Conservation (phyloP, 2,329 filamentous ascomycete species). For the Pseudogymnoascus sp. region DNA sequence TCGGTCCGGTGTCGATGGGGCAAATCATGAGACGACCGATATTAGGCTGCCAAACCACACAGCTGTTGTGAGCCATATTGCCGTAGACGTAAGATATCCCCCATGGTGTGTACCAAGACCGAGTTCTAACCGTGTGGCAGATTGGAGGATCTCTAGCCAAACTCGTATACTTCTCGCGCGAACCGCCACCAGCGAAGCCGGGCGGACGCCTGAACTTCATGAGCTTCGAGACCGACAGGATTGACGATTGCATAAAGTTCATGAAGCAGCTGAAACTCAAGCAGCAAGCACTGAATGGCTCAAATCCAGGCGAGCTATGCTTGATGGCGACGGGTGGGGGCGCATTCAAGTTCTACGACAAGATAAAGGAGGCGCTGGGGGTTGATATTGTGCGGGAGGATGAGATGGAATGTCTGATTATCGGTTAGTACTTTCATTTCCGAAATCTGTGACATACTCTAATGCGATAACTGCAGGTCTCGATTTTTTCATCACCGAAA, state of each 20-base stretch:
- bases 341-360: conserved; percentile 94
- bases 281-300: conserved; percentile 69
- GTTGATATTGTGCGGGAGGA: conserved; percentile 89
- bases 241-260: conserved; percentile 89
- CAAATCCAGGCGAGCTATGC: conserved; percentile 65
- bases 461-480: conserved; percentile 52
- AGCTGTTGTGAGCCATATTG: conserved; percentile 90
- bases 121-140: conserved; percentile 38
- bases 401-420: conserved; percentile 98
- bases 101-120: not conserved
- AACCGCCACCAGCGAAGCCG: conserved; percentile 69
- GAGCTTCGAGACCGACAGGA: conserved; percentile 91
- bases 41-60: conserved; percentile 96
- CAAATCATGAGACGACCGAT: conserved; percentile 71
- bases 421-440: conserved; percentile 50
- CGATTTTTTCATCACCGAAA: conserved; percentile 98
- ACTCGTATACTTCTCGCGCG: conserved; percentile 93
- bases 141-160: conserved; percentile 95
- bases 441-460: not conserved
- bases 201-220: conserved; percentile 92
- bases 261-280: conserved; percentile 81
- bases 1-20: conserved; percentile 36
- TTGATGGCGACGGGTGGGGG: conserved; percentile 96
- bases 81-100: conserved; percentile 70
- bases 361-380: conserved; percentile 73